These are phyloP conservation scores for Eremochloa ophiuroides DNA, from an alignment of 176 grass and related monocot species.

Conservation along the genomic window DNA sequence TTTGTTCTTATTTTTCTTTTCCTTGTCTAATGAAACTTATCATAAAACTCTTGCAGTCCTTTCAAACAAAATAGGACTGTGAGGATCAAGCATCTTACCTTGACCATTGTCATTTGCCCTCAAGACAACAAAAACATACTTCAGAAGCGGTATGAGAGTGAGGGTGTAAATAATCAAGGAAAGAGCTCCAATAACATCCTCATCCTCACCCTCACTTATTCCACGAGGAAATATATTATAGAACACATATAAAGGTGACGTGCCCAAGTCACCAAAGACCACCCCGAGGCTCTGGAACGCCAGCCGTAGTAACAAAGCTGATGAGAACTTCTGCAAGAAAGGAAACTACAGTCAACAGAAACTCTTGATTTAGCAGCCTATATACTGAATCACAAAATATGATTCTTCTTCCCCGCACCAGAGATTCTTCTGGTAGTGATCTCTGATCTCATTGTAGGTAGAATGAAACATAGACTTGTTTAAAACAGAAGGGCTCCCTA, in stretches of 20 bases:
- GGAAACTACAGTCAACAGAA: slow-evolving; percentile 21
- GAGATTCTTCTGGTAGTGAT: not conserved
- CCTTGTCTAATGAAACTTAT: not conserved
- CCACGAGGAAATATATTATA: slow-evolving; percentile 84
- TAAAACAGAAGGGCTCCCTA: not conserved
- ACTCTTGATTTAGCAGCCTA: not conserved
- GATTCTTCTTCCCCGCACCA: not conserved
- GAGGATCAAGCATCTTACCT: slow-evolving; percentile 42
- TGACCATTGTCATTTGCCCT: slow-evolving; percentile 95
- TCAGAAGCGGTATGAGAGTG: slow-evolving; percentile 84
- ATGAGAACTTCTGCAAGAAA: slow-evolving; percentile 75
- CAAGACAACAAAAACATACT: slow-evolving; percentile 93
- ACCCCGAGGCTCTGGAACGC: slow-evolving; percentile 98
- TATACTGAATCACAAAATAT: not conserved
- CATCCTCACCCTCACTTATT: slow-evolving; percentile 55
- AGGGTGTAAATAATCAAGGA: slow-evolving; percentile 99
- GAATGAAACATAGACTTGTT: not conserved
- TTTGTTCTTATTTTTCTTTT: not conserved
- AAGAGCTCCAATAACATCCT: slow-evolving; percentile 96
- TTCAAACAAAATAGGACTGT: not conserved
- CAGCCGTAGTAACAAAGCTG: slow-evolving; percentile 56
- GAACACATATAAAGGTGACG: slow-evolving; percentile 93
- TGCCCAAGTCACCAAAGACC: slow-evolving; percentile 98
- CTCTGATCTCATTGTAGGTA: not conserved
- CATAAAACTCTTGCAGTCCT: not conserved